A percentile compares a stretch with the other conserved stretches of the same genome.
Evolutionary conservation across 805 yeast species (phyloP).

Genomic region (Wickerhamiella lipophila): DNA sequence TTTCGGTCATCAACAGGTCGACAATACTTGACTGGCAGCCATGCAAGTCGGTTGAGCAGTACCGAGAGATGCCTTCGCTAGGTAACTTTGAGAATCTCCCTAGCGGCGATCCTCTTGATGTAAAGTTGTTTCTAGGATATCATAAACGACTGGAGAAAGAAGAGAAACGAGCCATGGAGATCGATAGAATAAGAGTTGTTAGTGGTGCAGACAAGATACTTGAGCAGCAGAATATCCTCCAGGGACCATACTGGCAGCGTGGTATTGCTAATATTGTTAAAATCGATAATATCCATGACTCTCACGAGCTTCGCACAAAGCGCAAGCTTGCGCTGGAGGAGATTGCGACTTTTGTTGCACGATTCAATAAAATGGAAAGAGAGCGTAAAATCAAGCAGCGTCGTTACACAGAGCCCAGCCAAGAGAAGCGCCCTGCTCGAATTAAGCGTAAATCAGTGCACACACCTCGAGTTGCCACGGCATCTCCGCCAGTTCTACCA

Average conservation of each 20-base stretch:
- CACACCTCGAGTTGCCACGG: conserved; percentile 1
- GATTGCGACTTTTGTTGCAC: conserved; percentile 27
- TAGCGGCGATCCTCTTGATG: conserved; percentile 36
- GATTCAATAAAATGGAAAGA: conserved; percentile 13
- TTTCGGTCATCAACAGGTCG: conserved; percentile 2
- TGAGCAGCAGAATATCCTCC: conserved; percentile 34
- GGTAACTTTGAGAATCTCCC: neutral
- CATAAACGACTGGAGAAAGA: conserved; percentile 52
- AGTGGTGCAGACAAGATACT: conserved; percentile 43
- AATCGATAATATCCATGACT: conserved; percentile 38
- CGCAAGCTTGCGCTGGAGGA: conserved; percentile 41
- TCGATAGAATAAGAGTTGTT: conserved; percentile 42
- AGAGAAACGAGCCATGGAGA: conserved; percentile 45
- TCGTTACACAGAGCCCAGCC: conserved; percentile 1
- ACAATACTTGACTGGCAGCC: conserved; percentile 2
- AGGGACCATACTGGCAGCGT: conserved; percentile 37
- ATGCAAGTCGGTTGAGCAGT: neutral
- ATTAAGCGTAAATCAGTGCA: conserved; percentile 13
- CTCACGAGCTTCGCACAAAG: conserved; percentile 40
- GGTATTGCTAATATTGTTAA: conserved; percentile 38
- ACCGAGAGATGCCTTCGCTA: neutral
- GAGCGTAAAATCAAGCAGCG: conserved; percentile 16
- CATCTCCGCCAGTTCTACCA: neutral
- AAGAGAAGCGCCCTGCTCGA: conserved; percentile 7
- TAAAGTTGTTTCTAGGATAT: conserved; percentile 30